Percentiles rank a stretch among this genome's conserved stretches.
These are phyloP conservation scores for Agaricus subrufescens DNA, from an alignment of 768 basidiomycete species.

Conservation along the genomic window DNA sequence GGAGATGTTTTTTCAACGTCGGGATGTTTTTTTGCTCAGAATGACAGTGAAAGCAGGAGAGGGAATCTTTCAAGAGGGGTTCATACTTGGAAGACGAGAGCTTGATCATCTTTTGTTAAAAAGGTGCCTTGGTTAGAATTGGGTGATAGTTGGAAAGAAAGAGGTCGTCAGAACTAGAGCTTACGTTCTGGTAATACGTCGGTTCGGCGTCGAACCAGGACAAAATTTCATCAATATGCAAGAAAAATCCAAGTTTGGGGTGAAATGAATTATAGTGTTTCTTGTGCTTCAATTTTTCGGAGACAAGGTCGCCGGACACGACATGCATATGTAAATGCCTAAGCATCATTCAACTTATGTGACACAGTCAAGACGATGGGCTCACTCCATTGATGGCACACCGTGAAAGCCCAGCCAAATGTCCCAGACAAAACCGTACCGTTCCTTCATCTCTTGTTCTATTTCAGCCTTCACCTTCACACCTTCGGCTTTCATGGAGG, in stretches of 20 bases:
- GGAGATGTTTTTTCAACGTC: constrained; percentile 66
- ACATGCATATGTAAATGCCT: constrained; percentile 87
- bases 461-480: constrained; percentile 53
- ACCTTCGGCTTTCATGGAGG: constrained; percentile 52
- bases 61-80: constrained; percentile 56
- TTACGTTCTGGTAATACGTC: constrained; percentile 31
- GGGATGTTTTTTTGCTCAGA: constrained; percentile 67
- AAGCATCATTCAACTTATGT: too few relatives aligned
- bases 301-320: constrained; percentile 72
- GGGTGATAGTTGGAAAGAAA: background rate
- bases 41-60: constrained; percentile 71
- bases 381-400: constrained; percentile 81
- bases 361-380: constrained; percentile 13
- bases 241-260: constrained; percentile 79
- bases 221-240: constrained; percentile 72
- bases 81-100: constrained; percentile 55
- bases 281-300: constrained; percentile 73
- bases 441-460: constrained; percentile 71
- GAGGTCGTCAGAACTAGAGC: background rate
- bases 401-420: constrained; percentile 85
- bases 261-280: constrained; percentile 92
- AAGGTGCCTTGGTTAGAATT: background rate
- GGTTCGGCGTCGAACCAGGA: constrained; percentile 72
- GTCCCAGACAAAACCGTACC: constrained; percentile 72
- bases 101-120: constrained; percentile 41